Evolutionary conservation across 768 basidiomycete genomes (phyloP), one percentile per base, ranked within the genome.

Genomic region (Tricholoma sp.): DNA sequence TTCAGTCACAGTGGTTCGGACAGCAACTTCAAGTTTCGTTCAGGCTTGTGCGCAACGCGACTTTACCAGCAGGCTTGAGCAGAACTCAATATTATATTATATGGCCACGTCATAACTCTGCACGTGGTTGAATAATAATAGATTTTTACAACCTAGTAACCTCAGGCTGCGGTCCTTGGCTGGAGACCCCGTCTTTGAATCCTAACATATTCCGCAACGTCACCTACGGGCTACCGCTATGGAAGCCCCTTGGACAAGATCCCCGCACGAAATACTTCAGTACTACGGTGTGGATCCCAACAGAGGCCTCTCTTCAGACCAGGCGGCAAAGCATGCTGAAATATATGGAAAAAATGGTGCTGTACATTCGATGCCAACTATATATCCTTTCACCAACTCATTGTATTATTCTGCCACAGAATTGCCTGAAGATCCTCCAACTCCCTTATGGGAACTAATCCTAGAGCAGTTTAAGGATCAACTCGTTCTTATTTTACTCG

Each of bases 391-490:
- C 19, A 54, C 22, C 49, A 29, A 6, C 19, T 24, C 29, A 59
- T 29, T 37, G 31, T 59, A 61, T 53, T 51, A 37, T 35, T 45
- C 47, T 32, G 10, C 41, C 50, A 12, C 70, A 98, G 96, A 91
- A 67, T 79, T 99, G 6, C 95, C 96, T 10, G 94, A 97, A 67
- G 92, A 95, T 9, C 88, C 91, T 0, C 75, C 91, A 3, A 97
- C 96, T 4, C 91, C 95, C 3, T 68, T 98, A 31, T 94, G 94
- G 92, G 82, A 92, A 67, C 85, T 98, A 59, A 88, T 99, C 58
- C 80, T 99, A n/a, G 94, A 97, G 63, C 96, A 99, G 74, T 99
- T 99, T 81, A 89, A 98, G 78, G 96, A 99, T 74, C 94, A 97
- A 72, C 84, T 99, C 27, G 96, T 99, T 41, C 86, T 99, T 61